A percentile compares a stretch with the other conserved stretches of the same genome.
Conservation (phyloP, 2,329 filamentous ascomycete genomes). For the Monilinia polystroma region DNA sequence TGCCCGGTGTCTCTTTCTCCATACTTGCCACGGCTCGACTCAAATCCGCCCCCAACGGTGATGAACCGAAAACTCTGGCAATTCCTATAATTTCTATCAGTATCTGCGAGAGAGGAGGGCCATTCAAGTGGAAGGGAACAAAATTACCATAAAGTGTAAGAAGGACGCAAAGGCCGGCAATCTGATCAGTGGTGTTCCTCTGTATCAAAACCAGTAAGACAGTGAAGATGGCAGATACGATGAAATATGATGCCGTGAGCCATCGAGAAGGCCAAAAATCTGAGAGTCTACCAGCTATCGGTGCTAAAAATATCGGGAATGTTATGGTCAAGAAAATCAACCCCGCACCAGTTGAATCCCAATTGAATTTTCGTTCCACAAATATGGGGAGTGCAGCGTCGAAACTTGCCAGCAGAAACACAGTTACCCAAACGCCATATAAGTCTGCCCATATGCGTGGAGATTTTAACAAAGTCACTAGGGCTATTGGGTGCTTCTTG, state of each 20-base stretch:
- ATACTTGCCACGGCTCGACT: conserved; percentile 24
- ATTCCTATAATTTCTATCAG: conserved; percentile 20
- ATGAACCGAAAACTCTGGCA: conserved; percentile 22
- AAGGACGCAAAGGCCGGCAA: conserved; percentile 63
- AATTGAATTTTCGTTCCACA: conserved; percentile 52
- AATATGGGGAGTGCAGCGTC: conserved; percentile 57
- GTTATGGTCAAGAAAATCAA: conserved; percentile 58
- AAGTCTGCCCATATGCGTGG: conserved; percentile 44
- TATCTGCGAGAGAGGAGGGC: not conserved
- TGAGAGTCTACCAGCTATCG: conserved; percentile 51
- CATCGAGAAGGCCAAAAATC: conserved; percentile 59
- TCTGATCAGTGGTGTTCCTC: conserved; percentile 55
- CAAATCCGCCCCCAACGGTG: conserved; percentile 25
- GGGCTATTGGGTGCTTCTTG: conserved; percentile 30
- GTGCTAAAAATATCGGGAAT: conserved; percentile 57
- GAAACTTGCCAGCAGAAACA: conserved; percentile 51
- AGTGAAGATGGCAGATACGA: conserved; percentile 55
- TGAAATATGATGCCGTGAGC: conserved; percentile 58
- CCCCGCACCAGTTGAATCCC: conserved; percentile 54
- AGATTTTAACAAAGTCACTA: conserved; percentile 42
- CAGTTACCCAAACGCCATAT: conserved; percentile 46
- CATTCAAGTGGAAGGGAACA: not conserved
- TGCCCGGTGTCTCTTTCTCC: conserved; percentile 22
- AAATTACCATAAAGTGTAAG: conserved; percentile 55
- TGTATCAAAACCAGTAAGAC: conserved; percentile 63